Evolutionary conservation across 1,139 yeast species (phyloP).

Genomic region (Candida pseudoviswanathii): DNA sequence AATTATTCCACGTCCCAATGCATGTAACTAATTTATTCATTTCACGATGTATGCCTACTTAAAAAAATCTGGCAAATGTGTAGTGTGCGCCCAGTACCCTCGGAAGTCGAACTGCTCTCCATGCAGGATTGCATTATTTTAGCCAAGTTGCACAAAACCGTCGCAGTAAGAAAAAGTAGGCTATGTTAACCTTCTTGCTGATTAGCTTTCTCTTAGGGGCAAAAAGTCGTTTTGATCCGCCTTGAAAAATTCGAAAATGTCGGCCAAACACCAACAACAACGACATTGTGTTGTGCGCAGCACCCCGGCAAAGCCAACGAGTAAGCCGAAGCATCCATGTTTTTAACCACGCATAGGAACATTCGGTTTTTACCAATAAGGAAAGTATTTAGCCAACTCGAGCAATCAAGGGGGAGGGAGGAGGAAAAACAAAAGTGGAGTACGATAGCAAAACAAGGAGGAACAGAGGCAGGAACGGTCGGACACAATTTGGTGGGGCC

Average conservation of each 20-base stretch:
- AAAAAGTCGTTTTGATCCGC: conserved; percentile 2
- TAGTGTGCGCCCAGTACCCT: neutral
- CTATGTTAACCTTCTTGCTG: neutral
- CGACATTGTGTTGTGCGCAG: neutral
- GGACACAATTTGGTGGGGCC: too few species aligned
- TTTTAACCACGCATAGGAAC: neutral
- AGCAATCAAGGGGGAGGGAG: too few species aligned
- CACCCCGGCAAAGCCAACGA: neutral
- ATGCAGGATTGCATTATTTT: too few species aligned
- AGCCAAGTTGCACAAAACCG: neutral
- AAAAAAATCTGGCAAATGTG: neutral
- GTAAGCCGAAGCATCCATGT: neutral
- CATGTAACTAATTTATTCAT: neutral
- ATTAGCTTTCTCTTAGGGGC: neutral
- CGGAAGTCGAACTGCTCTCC: neutral
- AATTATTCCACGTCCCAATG: too few species aligned
- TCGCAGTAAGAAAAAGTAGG: neutral
- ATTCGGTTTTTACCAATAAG: neutral
- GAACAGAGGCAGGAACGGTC: too few species aligned
- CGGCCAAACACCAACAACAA: neutral
- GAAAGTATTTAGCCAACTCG: too few species aligned
- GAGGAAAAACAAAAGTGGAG: too few species aligned
- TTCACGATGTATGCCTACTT: neutral
- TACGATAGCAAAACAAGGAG: too few species aligned
- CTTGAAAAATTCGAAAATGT: neutral